Evolutionary conservation across 2,329 filamentous ascomycete species (phyloP).

Genomic region (Whalleya microplaca): DNA sequence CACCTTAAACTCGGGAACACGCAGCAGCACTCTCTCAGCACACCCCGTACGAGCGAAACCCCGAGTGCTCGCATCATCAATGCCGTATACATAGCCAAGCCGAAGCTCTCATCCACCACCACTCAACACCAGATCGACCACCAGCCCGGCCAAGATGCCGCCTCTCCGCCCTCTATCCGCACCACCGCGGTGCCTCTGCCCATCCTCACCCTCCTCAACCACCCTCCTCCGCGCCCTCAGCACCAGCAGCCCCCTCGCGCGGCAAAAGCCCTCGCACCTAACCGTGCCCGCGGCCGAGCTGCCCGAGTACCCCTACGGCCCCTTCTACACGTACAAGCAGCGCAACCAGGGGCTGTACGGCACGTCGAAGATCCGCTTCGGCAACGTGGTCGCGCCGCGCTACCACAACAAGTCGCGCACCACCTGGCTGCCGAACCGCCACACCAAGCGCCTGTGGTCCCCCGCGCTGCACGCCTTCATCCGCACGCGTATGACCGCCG

Average conservation of each 20-base stretch:
- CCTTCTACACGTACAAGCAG: slow-evolving; percentile 75
- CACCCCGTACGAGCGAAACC: too few species aligned
- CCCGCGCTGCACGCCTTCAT: slow-evolving; percentile 64
- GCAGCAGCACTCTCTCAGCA: neutral
- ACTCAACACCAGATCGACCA: too few species aligned
- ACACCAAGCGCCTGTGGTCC: slow-evolving; percentile 69
- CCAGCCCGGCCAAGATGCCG: slow-evolving; percentile 6
- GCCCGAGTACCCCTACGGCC: slow-evolving; percentile 74
- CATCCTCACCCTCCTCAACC: neutral
- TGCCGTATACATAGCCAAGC: neutral
- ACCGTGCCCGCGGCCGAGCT: slow-evolving; percentile 47
- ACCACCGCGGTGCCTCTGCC: neutral
- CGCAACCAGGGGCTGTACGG: slow-evolving; percentile 77
- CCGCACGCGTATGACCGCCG: slow-evolving; percentile 69
- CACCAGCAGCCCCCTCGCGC: slow-evolving; percentile 25
- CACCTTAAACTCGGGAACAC: neutral
- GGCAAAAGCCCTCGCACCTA: slow-evolving; percentile 39
- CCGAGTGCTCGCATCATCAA: too few species aligned
- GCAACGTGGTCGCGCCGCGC: slow-evolving; percentile 73
- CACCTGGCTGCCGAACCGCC: slow-evolving; percentile 76
- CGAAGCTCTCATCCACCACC: too few species aligned
- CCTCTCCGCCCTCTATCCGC: neutral
- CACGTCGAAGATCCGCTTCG: slow-evolving; percentile 71
- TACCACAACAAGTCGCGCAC: slow-evolving; percentile 73
- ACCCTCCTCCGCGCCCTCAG: slow-evolving; percentile 28